phyloP scores from a whole-genome alignment of 1,139 yeast genomes.

The Hemisphaericaspora xylanilytica region DNA sequence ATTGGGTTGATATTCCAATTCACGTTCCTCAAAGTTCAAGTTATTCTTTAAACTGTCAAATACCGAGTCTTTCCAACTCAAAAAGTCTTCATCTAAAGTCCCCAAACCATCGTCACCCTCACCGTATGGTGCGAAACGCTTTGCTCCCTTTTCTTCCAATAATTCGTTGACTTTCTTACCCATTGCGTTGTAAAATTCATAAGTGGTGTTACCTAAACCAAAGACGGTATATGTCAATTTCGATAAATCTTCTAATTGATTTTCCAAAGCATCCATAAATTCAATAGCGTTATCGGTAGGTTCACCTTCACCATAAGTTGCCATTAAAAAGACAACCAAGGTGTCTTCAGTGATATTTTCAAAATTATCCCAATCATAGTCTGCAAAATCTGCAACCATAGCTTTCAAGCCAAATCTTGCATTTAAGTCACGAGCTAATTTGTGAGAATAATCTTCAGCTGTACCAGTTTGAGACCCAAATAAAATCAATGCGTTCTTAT shows the following conservation, averaged over 20 bases:
- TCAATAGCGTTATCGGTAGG: slow-evolving; percentile 91
- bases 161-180: slow-evolving; percentile 55
- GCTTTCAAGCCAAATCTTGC: slow-evolving; percentile 79
- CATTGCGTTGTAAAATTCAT: slow-evolving; percentile 85
- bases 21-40: slow-evolving; percentile 71
- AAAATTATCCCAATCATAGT: slow-evolving; percentile 75
- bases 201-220: slow-evolving; percentile 91
- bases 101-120: slow-evolving; percentile 96
- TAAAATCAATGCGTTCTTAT: slow-evolving; percentile 77
- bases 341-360: slow-evolving; percentile 49
- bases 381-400: slow-evolving; percentile 86
- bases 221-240: slow-evolving; percentile 70
- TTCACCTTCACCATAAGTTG: slow-evolving; percentile 98
- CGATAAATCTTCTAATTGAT: slow-evolving; percentile 60
- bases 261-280: slow-evolving; percentile 60
- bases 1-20: slow-evolving; percentile 73
- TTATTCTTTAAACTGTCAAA: slow-evolving; percentile 65
- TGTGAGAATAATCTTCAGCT: slow-evolving; percentile 95
- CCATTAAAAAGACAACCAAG: slow-evolving; percentile 72
- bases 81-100: slow-evolving; percentile 90
- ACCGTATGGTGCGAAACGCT: slow-evolving; percentile 69
- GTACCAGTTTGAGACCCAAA: slow-evolving; percentile 99
- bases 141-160: slow-evolving; percentile 66
- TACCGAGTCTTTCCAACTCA: slow-evolving; percentile 85
- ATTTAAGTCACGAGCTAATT: slow-evolving; percentile 83